Conservation (phyloP, 768 basidiomycete genomes). For the Boletellus sp. region DNA sequence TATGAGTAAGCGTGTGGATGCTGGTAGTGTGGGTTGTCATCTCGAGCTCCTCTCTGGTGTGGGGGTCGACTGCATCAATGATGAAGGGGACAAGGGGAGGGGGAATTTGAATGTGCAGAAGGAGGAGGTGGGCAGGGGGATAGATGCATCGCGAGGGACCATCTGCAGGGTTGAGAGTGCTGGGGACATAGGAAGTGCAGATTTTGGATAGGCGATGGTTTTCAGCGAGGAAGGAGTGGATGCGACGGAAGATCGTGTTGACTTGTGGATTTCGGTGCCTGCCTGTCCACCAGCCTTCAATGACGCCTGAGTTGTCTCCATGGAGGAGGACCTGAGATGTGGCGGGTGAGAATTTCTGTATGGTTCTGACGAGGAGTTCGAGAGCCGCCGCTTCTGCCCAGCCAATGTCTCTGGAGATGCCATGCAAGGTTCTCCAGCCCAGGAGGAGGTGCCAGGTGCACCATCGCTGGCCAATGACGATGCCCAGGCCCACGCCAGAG, state of each 20-base stretch:
- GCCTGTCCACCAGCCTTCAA: not conserved
- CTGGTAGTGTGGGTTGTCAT: no score
- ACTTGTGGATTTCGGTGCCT: not conserved
- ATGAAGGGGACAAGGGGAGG: no score
- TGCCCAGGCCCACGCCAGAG: no score
- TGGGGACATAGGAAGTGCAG: not conserved
- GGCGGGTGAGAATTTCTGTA: not conserved
- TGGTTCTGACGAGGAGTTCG: not conserved
- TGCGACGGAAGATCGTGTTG: not conserved
- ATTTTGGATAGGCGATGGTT: not conserved
- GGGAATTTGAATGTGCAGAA: not conserved
- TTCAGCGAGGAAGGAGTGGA: not conserved
- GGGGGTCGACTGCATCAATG: not conserved
- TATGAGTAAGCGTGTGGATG: no score
- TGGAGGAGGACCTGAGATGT: not conserved
- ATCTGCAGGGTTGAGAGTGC: not conserved
- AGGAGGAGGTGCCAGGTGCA: not conserved
- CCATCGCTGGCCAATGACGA: not conserved
- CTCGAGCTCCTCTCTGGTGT: no score
- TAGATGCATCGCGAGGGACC: not conserved
- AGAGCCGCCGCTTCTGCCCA: constrained; percentile 1
- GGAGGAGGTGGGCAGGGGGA: not conserved
- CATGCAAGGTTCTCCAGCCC: not conserved
- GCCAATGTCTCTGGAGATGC: not conserved
- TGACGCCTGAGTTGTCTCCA: not conserved